Base-by-base conservation (phyloP, 164 flowering plant species). In the Piper betle region DNA sequence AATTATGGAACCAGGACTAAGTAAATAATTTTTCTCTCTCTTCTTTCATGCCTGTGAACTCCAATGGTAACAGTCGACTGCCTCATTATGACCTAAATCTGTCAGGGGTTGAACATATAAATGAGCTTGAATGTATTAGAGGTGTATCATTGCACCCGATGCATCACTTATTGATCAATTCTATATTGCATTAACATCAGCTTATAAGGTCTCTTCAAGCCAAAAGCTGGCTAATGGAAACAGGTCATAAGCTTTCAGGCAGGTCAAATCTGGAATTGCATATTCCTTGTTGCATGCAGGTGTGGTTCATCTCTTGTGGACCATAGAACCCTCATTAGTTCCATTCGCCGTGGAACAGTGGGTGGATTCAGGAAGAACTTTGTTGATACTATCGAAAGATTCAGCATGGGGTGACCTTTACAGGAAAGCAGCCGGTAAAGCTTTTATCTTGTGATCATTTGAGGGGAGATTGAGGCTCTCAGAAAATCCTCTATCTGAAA, bases 271-370 rank as follows among this genome's bases (percentile, higher is more conserved):
- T 55, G 74, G 79, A 64, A 73, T 80, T 33, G 87, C 87, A 18
- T 88, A 83, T 62, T 79, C 85, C 5, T 66, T 86, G 63, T 62
- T 86, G 69, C 88, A 84, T 61, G 91, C 93, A 20, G 80, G 81
- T 53, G 82, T 71, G 13, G 63, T 76, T 37, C 75, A 86, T 64
- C 77, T 79, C 73, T 76, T 86, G 39, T 80, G 79, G 61, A 60
- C 53, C 33, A 71, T 58, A 56, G 93, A 88, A 60, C 38, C 86
- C 53, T 80, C 91, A 54, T 69, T 88, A 37, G 72, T 83, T 53
- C 77, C 73, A 0, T 61, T 78, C 19, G 77, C 66, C 54, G 84
- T 87, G 56, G 76, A 76, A 74, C 82, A 69, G 68, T 86, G 87
- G 88, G 64, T 57, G 20, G 68, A 61, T 66, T 84, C 87, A 1